These are phyloP conservation scores for Suhomyces terraborum DNA, from an alignment of 1,139 yeast species.

Conservation along the genomic window DNA sequence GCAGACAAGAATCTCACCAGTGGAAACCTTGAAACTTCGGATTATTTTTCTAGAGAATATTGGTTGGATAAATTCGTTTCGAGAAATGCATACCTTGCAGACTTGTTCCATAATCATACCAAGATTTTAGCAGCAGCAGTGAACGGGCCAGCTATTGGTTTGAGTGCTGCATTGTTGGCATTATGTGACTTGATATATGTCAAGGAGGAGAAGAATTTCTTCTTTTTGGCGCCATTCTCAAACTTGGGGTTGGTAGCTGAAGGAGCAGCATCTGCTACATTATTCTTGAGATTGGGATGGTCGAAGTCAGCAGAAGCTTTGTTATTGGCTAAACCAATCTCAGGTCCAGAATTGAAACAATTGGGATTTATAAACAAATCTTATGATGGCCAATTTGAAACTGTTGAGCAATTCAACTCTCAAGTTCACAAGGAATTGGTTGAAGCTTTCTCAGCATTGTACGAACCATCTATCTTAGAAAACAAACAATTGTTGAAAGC, in stretches of 20 bases:
- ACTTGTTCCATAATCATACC: conserved; percentile 67
- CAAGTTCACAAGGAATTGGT: conserved; percentile 51
- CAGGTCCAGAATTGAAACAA: conserved; percentile 56
- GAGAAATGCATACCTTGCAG: conserved; percentile 70
- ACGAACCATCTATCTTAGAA: conserved; percentile 58
- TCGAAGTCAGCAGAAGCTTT: conserved; percentile 75
- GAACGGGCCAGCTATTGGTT: conserved; percentile 88
- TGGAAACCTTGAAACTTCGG: conserved; percentile 23
- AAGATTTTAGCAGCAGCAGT: conserved; percentile 75
- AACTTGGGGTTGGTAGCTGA: conserved; percentile 84
- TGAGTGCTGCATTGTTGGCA: conserved; percentile 72
- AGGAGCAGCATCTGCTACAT: conserved; percentile 73
- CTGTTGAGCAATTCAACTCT: conserved; percentile 62
- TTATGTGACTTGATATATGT: conserved; percentile 78
- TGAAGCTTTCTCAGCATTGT: conserved; percentile 49
- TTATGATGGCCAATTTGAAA: conserved; percentile 42
- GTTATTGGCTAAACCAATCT: conserved; percentile 66
- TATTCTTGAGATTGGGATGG: conserved; percentile 72
- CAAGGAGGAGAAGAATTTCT: conserved; percentile 57
- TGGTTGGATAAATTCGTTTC: conserved; percentile 66
- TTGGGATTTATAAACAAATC: conserved; percentile 64
- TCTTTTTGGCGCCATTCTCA: conserved; percentile 74
- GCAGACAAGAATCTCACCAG: conserved; percentile 29
- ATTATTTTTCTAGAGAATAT: conserved; percentile 47
- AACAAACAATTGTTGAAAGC: conserved; percentile 61